These are phyloP conservation scores for Tricholoma terreum DNA, from an alignment of 768 basidiomycete species.

Conservation along the genomic window DNA sequence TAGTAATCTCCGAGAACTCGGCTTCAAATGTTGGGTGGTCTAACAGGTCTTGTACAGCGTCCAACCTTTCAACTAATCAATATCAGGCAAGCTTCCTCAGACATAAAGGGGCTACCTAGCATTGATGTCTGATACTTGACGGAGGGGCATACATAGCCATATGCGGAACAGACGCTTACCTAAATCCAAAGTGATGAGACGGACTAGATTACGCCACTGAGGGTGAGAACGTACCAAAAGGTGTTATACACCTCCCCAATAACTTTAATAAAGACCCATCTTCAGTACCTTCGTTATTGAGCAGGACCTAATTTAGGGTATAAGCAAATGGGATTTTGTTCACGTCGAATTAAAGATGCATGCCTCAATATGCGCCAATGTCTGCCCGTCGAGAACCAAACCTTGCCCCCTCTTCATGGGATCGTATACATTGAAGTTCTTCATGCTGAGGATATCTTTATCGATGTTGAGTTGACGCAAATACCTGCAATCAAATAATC, in stretches of 20 bases:
- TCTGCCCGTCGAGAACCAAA: constrained; percentile 89
- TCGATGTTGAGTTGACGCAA: constrained; percentile 93
- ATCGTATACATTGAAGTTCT: constrained; percentile 96
- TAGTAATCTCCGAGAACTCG: constrained; percentile 71
- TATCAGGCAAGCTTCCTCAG: neutral
- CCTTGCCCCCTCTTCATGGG: constrained; percentile 90
- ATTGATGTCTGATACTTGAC: constrained; percentile 81
- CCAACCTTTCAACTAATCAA: constrained; percentile 53
- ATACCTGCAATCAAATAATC: constrained; percentile 47
- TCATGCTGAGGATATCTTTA: constrained; percentile 91
- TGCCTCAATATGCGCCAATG: constrained; percentile 92
- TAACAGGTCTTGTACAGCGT: constrained; percentile 92
- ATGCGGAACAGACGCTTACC: constrained; percentile 95
- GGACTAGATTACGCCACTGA: neutral
- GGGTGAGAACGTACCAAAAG: constrained; percentile 64
- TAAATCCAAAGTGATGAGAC: constrained; percentile 25
- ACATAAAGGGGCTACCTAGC: constrained; percentile 54
- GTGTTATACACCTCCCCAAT: constrained; percentile 81
- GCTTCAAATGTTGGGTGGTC: constrained; percentile 72
- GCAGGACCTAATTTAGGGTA: constrained; percentile 53
- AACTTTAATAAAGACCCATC: constrained; percentile 87
- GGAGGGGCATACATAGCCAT: constrained; percentile 93
- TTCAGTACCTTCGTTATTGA: constrained; percentile 91
- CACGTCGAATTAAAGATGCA: constrained; percentile 4
- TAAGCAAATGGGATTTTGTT: neutral